A percentile compares a stretch with the other conserved stretches of the same genome.
phyloP scores from a whole-genome alignment of 192 early-diverging fungal species.

The Linnemannia exigua region DNA sequence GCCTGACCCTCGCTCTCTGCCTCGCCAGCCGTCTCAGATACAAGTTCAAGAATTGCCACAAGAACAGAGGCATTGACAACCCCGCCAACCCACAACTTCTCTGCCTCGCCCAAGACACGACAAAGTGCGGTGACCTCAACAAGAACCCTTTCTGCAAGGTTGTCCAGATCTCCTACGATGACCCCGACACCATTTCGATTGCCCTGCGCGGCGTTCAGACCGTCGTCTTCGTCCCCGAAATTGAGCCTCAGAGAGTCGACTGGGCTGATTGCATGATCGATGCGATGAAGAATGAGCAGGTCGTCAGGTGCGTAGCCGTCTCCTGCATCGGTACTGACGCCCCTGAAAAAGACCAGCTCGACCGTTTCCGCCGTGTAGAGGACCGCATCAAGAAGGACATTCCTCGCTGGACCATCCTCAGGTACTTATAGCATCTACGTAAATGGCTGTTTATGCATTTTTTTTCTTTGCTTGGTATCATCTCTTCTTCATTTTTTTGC shows the following conservation, averaged over 20 bases:
- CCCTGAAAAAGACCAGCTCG: slow-evolving; percentile 21
- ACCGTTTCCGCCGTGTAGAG: slow-evolving; percentile 20
- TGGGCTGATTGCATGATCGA: slow-evolving; percentile 24
- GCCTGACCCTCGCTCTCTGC: slow-evolving; percentile 20
- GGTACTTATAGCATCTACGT: background rate
- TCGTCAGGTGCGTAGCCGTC: slow-evolving; percentile 38
- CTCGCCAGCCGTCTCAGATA: slow-evolving; percentile 21
- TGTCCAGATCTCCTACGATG: slow-evolving; percentile 29
- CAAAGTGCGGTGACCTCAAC: slow-evolving; percentile 15
- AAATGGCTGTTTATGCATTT: background rate
- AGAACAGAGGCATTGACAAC: background rate
- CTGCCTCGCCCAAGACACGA: slow-evolving; percentile 23
- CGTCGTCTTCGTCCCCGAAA: slow-evolving; percentile 39
- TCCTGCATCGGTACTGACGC: slow-evolving; percentile 49
- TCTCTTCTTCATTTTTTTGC: background rate
- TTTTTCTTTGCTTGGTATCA: background rate
- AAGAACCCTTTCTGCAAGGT: slow-evolving; percentile 8
- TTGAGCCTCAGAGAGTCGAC: slow-evolving; percentile 28
- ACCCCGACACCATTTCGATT: slow-evolving; percentile 4
- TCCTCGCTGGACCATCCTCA: slow-evolving; percentile 41
- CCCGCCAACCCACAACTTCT: slow-evolving; percentile 2
- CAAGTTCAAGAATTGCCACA: background rate
- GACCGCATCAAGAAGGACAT: slow-evolving; percentile 28
- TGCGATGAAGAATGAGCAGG: slow-evolving; percentile 28
- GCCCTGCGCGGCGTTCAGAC: slow-evolving; percentile 36